Evolutionary conservation across 352 stramenopile species (phyloP), one percentile per base, ranked within the genome.

Genomic region (Elongisporangium prolatum): DNA sequence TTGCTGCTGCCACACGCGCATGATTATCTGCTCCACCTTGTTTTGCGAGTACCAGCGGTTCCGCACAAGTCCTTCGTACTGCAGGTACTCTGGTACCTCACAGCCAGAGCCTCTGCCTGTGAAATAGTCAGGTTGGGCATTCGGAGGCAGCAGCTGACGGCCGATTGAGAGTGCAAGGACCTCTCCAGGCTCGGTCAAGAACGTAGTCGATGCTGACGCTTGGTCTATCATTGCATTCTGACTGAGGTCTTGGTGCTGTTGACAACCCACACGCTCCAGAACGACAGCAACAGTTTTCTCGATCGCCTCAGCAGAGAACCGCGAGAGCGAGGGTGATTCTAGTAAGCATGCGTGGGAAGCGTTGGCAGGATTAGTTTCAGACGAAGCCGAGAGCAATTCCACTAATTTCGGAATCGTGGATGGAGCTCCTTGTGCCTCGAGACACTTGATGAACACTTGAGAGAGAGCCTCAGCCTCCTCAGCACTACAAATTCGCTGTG

Each of bases 121-220:
- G 54, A 24, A 34, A 20, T 48, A 17, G 65, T 40, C 13, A 28
- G 38, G 1, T 38, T 55, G 14, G 75, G 20, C n/a, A 57, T 7
- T 1, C 48, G 50, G 9, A 34, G 54, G 4, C 11, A 21, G 14
- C 16, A 61, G 56, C 2, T 47, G 6, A 25, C 64, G 21, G 1
- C 53, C 21, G 55, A 50, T 53, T 57, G 21, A 68, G 53, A 14
- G 17, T 28, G 47, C 14, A 7, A 59, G 1, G 14, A 71, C 21
- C 22, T 89, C 80, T 0, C 57, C 59, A 2, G 72, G 64, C 56
- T 89, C 80, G 0, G 80, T 90, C n/a, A 90, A 53, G 44, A 88
- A 88, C 6, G 75, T 57, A 4, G 57, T 6, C 0, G 55, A 22
- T 10, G 54, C 24, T 34, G 24, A 7, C 24, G 24, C 24, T 34